Percentiles rank a stretch among this genome's conserved stretches.
phyloP scores from a whole-genome alignment of 2,329 filamentous ascomycete species.

The Diaporthe australafricana region DNA sequence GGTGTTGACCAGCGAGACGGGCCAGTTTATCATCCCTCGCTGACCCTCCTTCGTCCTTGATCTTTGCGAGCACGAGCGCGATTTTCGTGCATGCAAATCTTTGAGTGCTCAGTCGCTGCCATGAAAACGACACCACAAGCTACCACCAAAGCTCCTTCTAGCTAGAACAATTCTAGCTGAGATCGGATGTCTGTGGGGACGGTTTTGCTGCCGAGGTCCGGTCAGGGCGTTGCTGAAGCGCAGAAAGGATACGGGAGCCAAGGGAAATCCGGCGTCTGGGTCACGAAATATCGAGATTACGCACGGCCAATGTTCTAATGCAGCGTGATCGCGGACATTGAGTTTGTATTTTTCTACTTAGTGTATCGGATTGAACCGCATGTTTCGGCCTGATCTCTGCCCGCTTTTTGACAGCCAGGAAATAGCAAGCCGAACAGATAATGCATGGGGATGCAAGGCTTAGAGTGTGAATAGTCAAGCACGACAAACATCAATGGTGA shows the following conservation, averaged over 20 bases:
- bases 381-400: neutral
- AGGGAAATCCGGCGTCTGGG: neutral
- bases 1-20: neutral
- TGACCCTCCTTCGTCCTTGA: neutral
- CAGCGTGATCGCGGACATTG: neutral
- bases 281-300: neutral
- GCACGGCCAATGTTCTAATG: neutral
- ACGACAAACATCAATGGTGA: neutral
- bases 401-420: neutral
- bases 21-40: neutral
- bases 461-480: neutral
- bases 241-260: neutral
- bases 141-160: neutral
- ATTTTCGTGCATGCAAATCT: neutral
- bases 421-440: neutral
- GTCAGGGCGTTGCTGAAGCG: neutral
- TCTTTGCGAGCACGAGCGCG: neutral
- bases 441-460: too few species aligned
- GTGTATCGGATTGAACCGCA: neutral
- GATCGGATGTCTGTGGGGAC: neutral
- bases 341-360: neutral
- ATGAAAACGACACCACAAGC: neutral
- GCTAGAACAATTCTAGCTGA: conserved; percentile 1
- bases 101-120: neutral
- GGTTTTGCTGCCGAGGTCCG: neutral